Evolutionary conservation across 2,329 filamentous ascomycete genomes (phyloP).

Genomic region (Aspergillus intermedius): DNA sequence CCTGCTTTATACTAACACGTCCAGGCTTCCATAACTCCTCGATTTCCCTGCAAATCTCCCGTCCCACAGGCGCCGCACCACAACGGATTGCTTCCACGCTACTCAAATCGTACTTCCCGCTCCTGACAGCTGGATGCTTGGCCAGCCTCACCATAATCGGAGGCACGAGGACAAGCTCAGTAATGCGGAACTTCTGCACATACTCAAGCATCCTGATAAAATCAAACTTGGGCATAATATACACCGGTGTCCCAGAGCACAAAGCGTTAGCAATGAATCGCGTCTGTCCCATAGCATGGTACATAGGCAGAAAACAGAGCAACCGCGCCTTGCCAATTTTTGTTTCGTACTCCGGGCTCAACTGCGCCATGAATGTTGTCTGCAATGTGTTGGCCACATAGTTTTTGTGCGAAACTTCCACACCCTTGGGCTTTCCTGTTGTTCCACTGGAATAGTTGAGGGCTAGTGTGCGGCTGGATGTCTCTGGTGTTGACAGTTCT

Average conservation of each 20-base stretch:
- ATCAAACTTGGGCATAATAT: slow-evolving; percentile 73
- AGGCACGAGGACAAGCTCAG: slow-evolving; percentile 61
- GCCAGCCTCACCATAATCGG: slow-evolving; percentile 67
- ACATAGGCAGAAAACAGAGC: slow-evolving; percentile 70
- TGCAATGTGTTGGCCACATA: slow-evolving; percentile 66
- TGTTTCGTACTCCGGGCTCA: slow-evolving; percentile 45
- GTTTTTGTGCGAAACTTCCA: slow-evolving; percentile 71
- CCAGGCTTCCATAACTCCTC: slow-evolving; percentile 50
- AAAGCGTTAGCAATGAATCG: slow-evolving; percentile 58
- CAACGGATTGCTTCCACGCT: slow-evolving; percentile 54
- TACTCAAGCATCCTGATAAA: slow-evolving; percentile 64
- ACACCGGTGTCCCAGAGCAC: slow-evolving; percentile 54
- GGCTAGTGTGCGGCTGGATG: slow-evolving; percentile 41
- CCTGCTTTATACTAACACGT: slow-evolving; percentile 56
- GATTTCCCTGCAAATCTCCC: slow-evolving; percentile 51
- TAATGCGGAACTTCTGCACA: slow-evolving; percentile 63
- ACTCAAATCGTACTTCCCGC: slow-evolving; percentile 58
- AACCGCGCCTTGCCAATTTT: slow-evolving; percentile 37
- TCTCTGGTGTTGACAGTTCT: slow-evolving; percentile 35
- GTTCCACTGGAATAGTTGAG: slow-evolving; percentile 72
- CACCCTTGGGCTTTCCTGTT: slow-evolving; percentile 77
- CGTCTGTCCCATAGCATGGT: slow-evolving; percentile 67
- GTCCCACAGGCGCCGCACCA: slow-evolving; percentile 62
- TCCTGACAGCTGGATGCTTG: slow-evolving; percentile 59
- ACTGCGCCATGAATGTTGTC: slow-evolving; percentile 44